phyloP scores from a whole-genome alignment of 2,329 filamentous ascomycete genomes.

The Aspergillus persii region DNA sequence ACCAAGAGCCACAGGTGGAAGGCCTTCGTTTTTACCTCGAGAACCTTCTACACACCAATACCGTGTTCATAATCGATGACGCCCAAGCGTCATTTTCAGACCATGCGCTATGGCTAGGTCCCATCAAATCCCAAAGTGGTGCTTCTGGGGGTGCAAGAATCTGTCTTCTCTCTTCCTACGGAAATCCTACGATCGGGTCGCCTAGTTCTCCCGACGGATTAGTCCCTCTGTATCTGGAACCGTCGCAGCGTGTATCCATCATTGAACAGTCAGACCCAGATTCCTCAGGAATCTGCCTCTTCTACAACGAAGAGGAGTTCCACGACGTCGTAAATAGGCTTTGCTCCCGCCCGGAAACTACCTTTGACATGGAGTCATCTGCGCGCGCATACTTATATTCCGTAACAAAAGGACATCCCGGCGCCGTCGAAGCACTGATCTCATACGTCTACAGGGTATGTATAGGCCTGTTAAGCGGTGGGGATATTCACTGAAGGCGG shows the following conservation, averaged over 20 bases:
- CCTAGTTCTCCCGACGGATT: background rate
- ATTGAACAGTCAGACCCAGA: background rate
- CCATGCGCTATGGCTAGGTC: conserved; percentile 4
- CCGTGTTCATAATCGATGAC: conserved; percentile 11
- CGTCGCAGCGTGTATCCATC: conserved; percentile 7
- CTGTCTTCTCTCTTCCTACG: conserved; percentile 11
- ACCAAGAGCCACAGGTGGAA: background rate
- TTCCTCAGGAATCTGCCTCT: conserved; percentile 1
- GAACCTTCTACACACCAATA: conserved; percentile 1
- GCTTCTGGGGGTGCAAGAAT: conserved; percentile 3
- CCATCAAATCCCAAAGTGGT: conserved; percentile 6
- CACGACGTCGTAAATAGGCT: conserved; percentile 8
- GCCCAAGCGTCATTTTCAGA: conserved; percentile 8
- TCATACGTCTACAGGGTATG: background rate
- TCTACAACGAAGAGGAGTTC: conserved; percentile 7
- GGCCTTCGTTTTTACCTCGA: background rate
- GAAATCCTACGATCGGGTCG: conserved; percentile 2
- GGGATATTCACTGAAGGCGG: background rate
- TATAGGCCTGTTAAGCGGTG: background rate
- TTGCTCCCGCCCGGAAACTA: background rate
- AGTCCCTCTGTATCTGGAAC: conserved; percentile 3
- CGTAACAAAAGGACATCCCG: conserved; percentile 11
- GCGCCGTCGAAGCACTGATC: conserved; percentile 4
- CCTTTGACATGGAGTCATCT: conserved; percentile 26
- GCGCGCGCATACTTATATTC: conserved; percentile 5